Evolutionary conservation across 2,329 filamentous ascomycete species (phyloP).

Genomic region (Curvularia hawaiiensis): DNA sequence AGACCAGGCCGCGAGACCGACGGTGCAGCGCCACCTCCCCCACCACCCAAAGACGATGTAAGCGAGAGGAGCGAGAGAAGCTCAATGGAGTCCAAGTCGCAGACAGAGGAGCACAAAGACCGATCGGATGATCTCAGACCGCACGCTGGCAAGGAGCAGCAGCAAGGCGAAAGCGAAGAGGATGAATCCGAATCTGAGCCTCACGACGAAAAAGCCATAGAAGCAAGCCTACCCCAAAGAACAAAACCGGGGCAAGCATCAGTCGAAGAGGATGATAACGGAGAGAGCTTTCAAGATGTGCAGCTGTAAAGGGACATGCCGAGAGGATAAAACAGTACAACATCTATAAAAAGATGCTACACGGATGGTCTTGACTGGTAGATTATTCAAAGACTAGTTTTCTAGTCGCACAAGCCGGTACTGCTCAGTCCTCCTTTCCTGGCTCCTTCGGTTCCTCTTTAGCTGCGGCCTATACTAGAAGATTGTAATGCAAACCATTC

Average conservation of each 20-base stretch:
- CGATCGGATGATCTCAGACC: slow-evolving; percentile 42
- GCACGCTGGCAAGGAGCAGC: slow-evolving; percentile 34
- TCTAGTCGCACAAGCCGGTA: background rate
- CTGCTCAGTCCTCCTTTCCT: background rate
- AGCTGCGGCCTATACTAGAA: slow-evolving; percentile 3
- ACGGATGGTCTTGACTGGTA: too few relatives aligned
- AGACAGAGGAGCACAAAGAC: slow-evolving; percentile 42
- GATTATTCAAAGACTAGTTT: background rate
- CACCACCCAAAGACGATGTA: slow-evolving; percentile 41
- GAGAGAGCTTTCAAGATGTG: slow-evolving; percentile 44
- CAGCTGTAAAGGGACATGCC: slow-evolving; percentile 20
- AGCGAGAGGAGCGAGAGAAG: slow-evolving; percentile 28
- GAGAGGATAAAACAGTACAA: background rate
- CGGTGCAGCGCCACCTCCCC: slow-evolving; percentile 39
- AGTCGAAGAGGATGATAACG: slow-evolving; percentile 39
- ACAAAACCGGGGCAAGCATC: slow-evolving; percentile 33
- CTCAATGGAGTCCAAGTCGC: slow-evolving; percentile 39
- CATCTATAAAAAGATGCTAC: background rate
- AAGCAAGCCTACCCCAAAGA: slow-evolving; percentile 36
- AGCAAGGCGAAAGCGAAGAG: slow-evolving; percentile 33
- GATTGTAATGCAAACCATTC: slow-evolving; percentile 11
- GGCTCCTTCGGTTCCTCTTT: background rate
- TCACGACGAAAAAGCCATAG: slow-evolving; percentile 32
- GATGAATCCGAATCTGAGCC: slow-evolving; percentile 28
- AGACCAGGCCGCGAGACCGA: slow-evolving; percentile 32